Conservation (phyloP, 495 filamentous ascomycete genomes). For the Pseudotulostoma volvatum region DNA sequence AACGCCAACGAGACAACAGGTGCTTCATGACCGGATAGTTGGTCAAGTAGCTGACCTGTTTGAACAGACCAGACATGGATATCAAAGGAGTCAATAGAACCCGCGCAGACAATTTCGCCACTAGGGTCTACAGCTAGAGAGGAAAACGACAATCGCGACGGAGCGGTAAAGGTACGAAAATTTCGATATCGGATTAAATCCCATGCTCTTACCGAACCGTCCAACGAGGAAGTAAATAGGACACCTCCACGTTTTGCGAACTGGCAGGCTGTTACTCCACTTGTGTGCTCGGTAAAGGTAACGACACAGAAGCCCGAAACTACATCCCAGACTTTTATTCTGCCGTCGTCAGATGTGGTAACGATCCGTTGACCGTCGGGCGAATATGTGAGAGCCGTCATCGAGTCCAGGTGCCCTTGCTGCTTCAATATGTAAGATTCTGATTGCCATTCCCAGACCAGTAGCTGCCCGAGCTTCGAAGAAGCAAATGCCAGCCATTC, state of each 20-base stretch:
- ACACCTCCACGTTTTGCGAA: slow-evolving; percentile 91
- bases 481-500: slow-evolving; percentile 99
- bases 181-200: slow-evolving; percentile 93
- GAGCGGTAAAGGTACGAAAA: slow-evolving; percentile 90
- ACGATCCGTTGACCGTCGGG: slow-evolving; percentile 86
- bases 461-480: slow-evolving; percentile 78
- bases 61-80: slow-evolving; percentile 98
- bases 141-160: slow-evolving; percentile 78
- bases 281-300: slow-evolving; percentile 93
- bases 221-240: slow-evolving; percentile 82
- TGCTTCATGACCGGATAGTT: slow-evolving; percentile 81
- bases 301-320: slow-evolving; percentile 94
- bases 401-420: slow-evolving; percentile 91
- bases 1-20: slow-evolving; percentile 80
- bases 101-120: slow-evolving; percentile 88
- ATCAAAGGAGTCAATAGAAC: slow-evolving; percentile 88
- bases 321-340: slow-evolving; percentile 96
- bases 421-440: slow-evolving; percentile 99
- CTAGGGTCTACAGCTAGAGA: slow-evolving; percentile 91
- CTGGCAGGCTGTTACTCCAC: slow-evolving; percentile 86
- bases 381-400: slow-evolving; percentile 85
- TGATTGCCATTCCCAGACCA: slow-evolving; percentile 99
- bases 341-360: slow-evolving; percentile 88
- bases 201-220: slow-evolving; percentile 90
- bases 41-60: slow-evolving; percentile 86